A percentile compares a stretch with the other conserved stretches of the same genome.
Evolutionary conservation across 2,329 filamentous ascomycete species (phyloP).

Genomic region (Emergomyces orientalis): DNA sequence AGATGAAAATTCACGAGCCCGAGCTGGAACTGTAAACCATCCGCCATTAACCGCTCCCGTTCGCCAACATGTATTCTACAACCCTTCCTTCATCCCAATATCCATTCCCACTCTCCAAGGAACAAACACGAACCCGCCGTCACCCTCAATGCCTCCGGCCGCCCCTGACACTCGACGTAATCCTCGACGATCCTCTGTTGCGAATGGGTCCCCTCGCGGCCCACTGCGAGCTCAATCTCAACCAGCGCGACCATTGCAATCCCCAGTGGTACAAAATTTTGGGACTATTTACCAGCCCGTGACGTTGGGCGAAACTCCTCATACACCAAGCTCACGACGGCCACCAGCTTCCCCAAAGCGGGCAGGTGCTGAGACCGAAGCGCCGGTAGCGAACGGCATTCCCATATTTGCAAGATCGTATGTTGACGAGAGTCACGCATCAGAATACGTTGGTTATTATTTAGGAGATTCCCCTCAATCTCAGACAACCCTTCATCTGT

Average conservation of each 20-base stretch:
- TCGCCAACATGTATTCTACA: conserved; percentile 30
- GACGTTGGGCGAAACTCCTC: conserved; percentile 24
- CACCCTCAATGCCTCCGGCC: conserved; percentile 33
- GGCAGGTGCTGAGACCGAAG: conserved; percentile 27
- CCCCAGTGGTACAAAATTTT: conserved; percentile 25
- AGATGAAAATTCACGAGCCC: conserved; percentile 31
- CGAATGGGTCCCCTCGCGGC: conserved; percentile 34
- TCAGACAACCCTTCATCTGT: conserved; percentile 32
- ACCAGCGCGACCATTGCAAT: conserved; percentile 38
- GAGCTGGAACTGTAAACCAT: conserved; percentile 32
- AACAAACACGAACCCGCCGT: conserved; percentile 39
- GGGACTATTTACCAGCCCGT: conserved; percentile 27
- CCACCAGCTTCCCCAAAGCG: conserved; percentile 28
- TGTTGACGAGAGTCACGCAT: conserved; percentile 30
- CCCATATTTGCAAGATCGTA: conserved; percentile 28
- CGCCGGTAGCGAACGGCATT: conserved; percentile 25
- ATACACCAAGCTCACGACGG: conserved; percentile 24
- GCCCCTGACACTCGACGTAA: conserved; percentile 38
- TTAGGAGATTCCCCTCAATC: conserved; percentile 36
- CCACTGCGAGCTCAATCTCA: conserved; percentile 43
- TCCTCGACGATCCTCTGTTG: conserved; percentile 37
- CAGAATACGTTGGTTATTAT: conserved; percentile 41
- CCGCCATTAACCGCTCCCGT: conserved; percentile 25
- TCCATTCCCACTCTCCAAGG: conserved; percentile 29
- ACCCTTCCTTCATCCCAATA: conserved; percentile 30